Percentiles rank a stretch among this genome's conserved stretches.
These are phyloP conservation scores for Ogataea kodamae DNA, from an alignment of 805 yeast genomes.

Conservation along the genomic window DNA sequence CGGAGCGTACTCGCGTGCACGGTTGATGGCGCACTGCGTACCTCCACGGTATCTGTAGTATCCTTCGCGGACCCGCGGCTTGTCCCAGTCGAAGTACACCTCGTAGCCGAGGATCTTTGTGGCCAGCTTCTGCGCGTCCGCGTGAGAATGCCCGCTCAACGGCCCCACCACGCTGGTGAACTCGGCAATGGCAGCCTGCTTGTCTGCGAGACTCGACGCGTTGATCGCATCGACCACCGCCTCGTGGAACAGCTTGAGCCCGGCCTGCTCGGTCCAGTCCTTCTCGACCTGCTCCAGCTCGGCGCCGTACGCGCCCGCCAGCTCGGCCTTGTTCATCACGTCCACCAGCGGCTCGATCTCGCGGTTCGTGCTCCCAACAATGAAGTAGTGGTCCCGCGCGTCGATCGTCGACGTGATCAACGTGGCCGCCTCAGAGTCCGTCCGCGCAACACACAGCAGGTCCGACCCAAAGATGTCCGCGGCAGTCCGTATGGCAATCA, in stretches of 20 bases:
- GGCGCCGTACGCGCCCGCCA: conserved; percentile 65
- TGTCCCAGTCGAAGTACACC: conserved; percentile 90
- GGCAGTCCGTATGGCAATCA: conserved; percentile 89
- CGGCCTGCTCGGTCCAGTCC: conserved; percentile 80
- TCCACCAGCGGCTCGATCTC: conserved; percentile 68
- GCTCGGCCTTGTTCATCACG: conserved; percentile 79
- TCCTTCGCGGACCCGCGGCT: conserved; percentile 93
- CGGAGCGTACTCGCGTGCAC: conserved; percentile 94
- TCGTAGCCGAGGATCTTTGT: conserved; percentile 75
- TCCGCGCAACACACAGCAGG: conserved; percentile 85
- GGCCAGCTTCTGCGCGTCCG: conserved; percentile 77
- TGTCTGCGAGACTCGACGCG: conserved; percentile 52
- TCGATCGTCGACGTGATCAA: conserved; percentile 91
- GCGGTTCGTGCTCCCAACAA: conserved; percentile 89
- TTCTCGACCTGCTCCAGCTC: conserved; percentile 70
- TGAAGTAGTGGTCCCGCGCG: conserved; percentile 88
- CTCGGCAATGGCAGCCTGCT: conserved; percentile 57
- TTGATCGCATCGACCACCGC: conserved; percentile 84
- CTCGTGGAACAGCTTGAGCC: conserved; percentile 83
- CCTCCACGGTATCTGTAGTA: conserved; percentile 96
- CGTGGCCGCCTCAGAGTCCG: conserved; percentile 98
- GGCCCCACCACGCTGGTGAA: conserved; percentile 73
- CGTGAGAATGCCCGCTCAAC: conserved; percentile 67
- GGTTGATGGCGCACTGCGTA: conserved; percentile 94
- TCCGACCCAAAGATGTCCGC: conserved; percentile 92